These are phyloP conservation scores for Physaria fendleri DNA, from an alignment of 345 rosid genomes.

Conservation along the genomic window DNA sequence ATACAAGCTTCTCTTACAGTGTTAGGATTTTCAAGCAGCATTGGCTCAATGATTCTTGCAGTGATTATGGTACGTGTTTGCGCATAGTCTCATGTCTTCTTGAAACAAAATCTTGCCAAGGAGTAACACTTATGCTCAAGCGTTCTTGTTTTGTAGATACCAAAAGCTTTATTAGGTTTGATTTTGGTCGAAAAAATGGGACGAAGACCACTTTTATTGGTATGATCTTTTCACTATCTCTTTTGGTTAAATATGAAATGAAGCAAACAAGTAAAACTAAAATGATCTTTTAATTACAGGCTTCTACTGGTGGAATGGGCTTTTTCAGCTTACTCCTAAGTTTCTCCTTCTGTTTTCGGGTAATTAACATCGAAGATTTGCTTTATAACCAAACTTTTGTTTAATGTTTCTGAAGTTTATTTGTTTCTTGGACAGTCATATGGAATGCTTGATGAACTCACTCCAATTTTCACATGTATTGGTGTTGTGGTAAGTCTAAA, in stretches of 20 bases:
- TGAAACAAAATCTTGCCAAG: not conserved
- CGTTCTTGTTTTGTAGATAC: slow-evolving; percentile 23
- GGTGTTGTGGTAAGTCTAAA: slow-evolving; percentile 30
- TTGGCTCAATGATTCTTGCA: not conserved
- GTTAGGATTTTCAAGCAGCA: slow-evolving; percentile 26
- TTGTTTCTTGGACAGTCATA: slow-evolving; percentile 24
- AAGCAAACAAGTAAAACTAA: too few species aligned
- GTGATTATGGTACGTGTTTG: slow-evolving; percentile 31
- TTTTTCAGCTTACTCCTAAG: slow-evolving; percentile 33
- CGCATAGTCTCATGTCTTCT: not conserved
- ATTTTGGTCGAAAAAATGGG: slow-evolving; percentile 43
- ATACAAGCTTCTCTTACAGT: slow-evolving; percentile 40
- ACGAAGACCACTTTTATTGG: slow-evolving; percentile 45
- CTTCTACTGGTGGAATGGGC: slow-evolving; percentile 46
- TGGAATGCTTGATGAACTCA: slow-evolving; percentile 25
- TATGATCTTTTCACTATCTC: too few species aligned
- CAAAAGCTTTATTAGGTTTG: slow-evolving; percentile 17
- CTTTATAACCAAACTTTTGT: not conserved
- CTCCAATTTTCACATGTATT: slow-evolving; percentile 30
- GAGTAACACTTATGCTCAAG: not conserved
- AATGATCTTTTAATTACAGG: too few species aligned
- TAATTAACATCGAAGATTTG: not conserved
- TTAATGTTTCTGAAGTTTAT: not conserved
- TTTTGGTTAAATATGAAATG: too few species aligned
- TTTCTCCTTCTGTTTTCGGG: slow-evolving; percentile 51